Percentiles rank a stretch among this genome's conserved stretches.
phyloP scores from a whole-genome alignment of 768 basidiomycete species.

The Boletus rubescentipes region DNA sequence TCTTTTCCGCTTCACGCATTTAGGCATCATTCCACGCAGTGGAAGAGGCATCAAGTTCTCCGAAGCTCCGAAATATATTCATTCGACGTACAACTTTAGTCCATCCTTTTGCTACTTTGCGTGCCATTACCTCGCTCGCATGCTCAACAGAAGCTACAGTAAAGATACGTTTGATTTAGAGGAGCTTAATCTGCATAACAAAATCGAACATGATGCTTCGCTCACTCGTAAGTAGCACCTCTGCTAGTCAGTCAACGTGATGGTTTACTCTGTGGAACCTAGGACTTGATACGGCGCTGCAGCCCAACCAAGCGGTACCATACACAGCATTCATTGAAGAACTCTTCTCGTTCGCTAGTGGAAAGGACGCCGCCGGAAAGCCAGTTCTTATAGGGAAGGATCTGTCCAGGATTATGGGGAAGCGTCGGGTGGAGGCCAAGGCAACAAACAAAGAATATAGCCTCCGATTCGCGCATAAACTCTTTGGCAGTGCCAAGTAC shows the following conservation, averaged over 20 bases:
- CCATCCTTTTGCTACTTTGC: constrained; percentile 65
- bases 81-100: constrained; percentile 65
- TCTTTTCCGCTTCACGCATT: background rate
- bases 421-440: constrained; percentile 59
- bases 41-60: constrained; percentile 67
- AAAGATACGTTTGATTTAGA: constrained; percentile 61
- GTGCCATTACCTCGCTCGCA: constrained; percentile 53
- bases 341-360: constrained; percentile 57
- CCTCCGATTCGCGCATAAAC: constrained; percentile 48
- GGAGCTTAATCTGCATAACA: constrained; percentile 30
- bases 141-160: constrained; percentile 55
- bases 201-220: constrained; percentile 22
- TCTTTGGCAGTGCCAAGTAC: constrained; percentile 69
- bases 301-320: constrained; percentile 53
- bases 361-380: constrained; percentile 50
- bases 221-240: constrained; percentile 25
- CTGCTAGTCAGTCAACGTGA: background rate
- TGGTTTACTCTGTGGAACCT: background rate
- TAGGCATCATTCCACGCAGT: constrained; percentile 52
- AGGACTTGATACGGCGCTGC: constrained; percentile 53
- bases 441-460: constrained; percentile 57
- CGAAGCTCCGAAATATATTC: constrained; percentile 38
- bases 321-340: constrained; percentile 53
- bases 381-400: constrained; percentile 55
- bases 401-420: constrained; percentile 53